Evolutionary conservation across 2,329 filamentous ascomycete species (phyloP).

Genomic region (Phaeosphaeria sp.): DNA sequence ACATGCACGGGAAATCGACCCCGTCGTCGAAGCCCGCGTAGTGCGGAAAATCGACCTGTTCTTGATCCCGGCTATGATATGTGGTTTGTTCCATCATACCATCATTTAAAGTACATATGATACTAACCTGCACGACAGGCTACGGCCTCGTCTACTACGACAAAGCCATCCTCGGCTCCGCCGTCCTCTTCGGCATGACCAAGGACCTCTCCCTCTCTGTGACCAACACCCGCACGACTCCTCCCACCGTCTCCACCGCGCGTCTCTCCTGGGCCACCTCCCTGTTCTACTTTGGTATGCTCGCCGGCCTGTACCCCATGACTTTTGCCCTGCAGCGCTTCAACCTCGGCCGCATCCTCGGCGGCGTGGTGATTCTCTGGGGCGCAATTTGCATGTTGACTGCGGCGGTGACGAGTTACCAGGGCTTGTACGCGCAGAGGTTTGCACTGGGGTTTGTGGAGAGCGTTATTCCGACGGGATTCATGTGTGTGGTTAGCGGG

Average conservation of each 20-base stretch:
- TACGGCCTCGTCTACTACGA: conserved; percentile 75
- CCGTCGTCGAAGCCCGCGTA: conserved; percentile 61
- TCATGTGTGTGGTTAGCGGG: conserved; percentile 59
- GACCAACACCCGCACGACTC: conserved; percentile 56
- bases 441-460: conserved; percentile 66
- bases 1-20: conserved; percentile 61
- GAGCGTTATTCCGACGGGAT: conserved; percentile 62
- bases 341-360: conserved; percentile 68
- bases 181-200: conserved; percentile 79
- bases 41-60: conserved; percentile 71
- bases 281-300: conserved; percentile 81
- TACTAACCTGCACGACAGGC: conserved; percentile 37
- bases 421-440: conserved; percentile 64
- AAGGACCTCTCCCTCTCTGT: conserved; percentile 67
- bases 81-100: conserved; percentile 31
- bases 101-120: not conserved
- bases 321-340: conserved; percentile 74
- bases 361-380: conserved; percentile 70
- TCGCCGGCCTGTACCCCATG: conserved; percentile 76
- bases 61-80: conserved; percentile 69
- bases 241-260: conserved; percentile 67
- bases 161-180: conserved; percentile 77
- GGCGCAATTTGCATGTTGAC: conserved; percentile 71
- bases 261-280: conserved; percentile 79
- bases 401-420: conserved; percentile 68